Conservation (phyloP, 768 basidiomycete species). For the Panaeolus cyanescens region DNA sequence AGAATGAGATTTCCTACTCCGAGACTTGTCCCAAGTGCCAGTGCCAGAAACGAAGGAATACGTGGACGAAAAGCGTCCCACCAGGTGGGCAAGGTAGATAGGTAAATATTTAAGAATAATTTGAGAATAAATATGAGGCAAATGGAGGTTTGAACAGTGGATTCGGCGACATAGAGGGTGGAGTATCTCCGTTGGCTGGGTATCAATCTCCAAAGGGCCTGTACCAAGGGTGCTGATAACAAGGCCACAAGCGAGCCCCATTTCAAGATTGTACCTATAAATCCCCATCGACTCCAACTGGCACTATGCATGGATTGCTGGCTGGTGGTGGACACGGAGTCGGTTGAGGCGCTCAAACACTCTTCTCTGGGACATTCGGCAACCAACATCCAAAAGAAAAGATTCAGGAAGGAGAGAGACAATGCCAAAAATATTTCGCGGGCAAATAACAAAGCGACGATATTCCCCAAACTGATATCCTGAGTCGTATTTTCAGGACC, state of each 20-base stretch:
- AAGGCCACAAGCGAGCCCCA: conserved; percentile 48
- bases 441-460: conserved; percentile 43
- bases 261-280: conserved; percentile 53
- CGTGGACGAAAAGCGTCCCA: conserved; percentile 49
- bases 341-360: not conserved
- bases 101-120: conserved; percentile 56
- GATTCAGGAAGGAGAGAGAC: conserved; percentile 57
- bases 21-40: conserved; percentile 53
- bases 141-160: conserved; percentile 57
- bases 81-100: conserved; percentile 40
- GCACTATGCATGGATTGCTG: conserved; percentile 47
- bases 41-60: conserved; percentile 48
- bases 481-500: conserved; percentile 27
- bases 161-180: conserved; percentile 57
- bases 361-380: conserved; percentile 56
- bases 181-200: conserved; percentile 37
- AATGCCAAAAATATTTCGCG: conserved; percentile 64
- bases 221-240: conserved; percentile 52
- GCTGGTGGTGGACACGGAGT: conserved; percentile 9
- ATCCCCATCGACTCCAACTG: conserved; percentile 68
- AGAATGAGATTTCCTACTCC: conserved; percentile 55
- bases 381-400: conserved; percentile 73
- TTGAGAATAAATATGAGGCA: conserved; percentile 65
- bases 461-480: conserved; percentile 24
- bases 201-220: conserved; percentile 64